These are phyloP conservation scores for Bipolaris sorokiniana DNA, from an alignment of 2,329 filamentous ascomycete genomes.

Conservation along the genomic window DNA sequence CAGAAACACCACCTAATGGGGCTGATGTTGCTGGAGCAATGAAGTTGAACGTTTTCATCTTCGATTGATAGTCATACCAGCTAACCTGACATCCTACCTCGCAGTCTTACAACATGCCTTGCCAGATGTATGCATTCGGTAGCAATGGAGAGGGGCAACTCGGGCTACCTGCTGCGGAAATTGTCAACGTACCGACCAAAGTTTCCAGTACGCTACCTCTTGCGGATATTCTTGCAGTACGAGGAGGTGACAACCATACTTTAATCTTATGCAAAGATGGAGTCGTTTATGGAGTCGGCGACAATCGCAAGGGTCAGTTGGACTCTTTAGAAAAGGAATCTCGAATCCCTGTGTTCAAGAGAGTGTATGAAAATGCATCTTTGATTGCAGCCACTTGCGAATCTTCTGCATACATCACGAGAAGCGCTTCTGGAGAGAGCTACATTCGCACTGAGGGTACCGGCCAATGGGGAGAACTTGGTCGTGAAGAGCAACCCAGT, in stretches of 20 bases:
- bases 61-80: background rate
- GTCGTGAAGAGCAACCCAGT: constrained; percentile 5
- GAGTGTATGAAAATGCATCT: background rate
- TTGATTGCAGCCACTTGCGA: constrained; percentile 34
- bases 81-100: background rate
- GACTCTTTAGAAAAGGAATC: constrained; percentile 21
- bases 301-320: constrained; percentile 58
- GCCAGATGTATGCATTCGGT: constrained; percentile 54
- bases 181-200: constrained; percentile 30
- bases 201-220: constrained; percentile 10
- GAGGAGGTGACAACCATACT: constrained; percentile 85
- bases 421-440: background rate
- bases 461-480: constrained; percentile 38
- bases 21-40: background rate
- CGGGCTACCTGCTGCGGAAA: constrained; percentile 55
- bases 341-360: background rate
- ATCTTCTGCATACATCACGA: constrained; percentile 33
- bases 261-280: constrained; percentile 69
- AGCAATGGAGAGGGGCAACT: constrained; percentile 62
- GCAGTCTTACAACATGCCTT: constrained; percentile 19
- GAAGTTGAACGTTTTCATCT: background rate
- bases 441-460: constrained; percentile 24
- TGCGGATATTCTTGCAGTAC: constrained; percentile 46
- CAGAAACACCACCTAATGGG: background rate
- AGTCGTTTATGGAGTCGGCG: constrained; percentile 69